Percentiles rank a stretch among this genome's conserved stretches.
These are phyloP conservation scores for Coffea canephora DNA, from an alignment of 257 asterid species.

Conservation along the genomic window DNA sequence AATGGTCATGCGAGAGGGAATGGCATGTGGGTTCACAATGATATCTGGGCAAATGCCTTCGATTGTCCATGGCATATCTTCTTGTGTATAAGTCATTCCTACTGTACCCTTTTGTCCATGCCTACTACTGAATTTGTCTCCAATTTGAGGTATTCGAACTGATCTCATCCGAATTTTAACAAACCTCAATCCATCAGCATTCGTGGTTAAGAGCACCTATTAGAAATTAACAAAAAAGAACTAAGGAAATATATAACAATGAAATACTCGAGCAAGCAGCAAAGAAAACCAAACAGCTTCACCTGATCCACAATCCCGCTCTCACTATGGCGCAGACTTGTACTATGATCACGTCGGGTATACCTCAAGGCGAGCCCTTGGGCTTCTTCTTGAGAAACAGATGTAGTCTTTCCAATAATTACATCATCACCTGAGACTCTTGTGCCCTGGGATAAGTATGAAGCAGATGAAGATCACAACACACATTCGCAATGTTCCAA, in stretches of 20 bases:
- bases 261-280: neutral
- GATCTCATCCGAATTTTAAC: conserved; percentile 22
- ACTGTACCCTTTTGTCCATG: conserved; percentile 36
- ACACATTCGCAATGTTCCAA: neutral
- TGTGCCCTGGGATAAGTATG: conserved; percentile 11
- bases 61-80: conserved; percentile 32
- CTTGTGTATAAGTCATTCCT: conserved; percentile 30
- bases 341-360: conserved; percentile 22
- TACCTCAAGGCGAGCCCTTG: conserved; percentile 17
- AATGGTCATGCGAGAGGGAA: conserved; percentile 37
- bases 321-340: conserved; percentile 27
- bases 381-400: conserved; percentile 14
- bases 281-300: neutral
- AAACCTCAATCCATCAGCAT: conserved; percentile 21
- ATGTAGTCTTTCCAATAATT: conserved; percentile 22
- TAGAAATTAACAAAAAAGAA: neutral
- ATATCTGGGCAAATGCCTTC: conserved; percentile 34
- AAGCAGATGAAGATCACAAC: neutral
- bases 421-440: conserved; percentile 24
- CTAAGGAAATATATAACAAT: too few relatives aligned
- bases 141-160: conserved; percentile 24
- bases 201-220: conserved; percentile 7
- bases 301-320: conserved; percentile 26
- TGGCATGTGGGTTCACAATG: conserved; percentile 34
- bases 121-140: conserved; percentile 33